Evolutionary conservation across 2,329 filamentous ascomycete genomes (phyloP).

Genomic region (Drechslerella dactyloides): DNA sequence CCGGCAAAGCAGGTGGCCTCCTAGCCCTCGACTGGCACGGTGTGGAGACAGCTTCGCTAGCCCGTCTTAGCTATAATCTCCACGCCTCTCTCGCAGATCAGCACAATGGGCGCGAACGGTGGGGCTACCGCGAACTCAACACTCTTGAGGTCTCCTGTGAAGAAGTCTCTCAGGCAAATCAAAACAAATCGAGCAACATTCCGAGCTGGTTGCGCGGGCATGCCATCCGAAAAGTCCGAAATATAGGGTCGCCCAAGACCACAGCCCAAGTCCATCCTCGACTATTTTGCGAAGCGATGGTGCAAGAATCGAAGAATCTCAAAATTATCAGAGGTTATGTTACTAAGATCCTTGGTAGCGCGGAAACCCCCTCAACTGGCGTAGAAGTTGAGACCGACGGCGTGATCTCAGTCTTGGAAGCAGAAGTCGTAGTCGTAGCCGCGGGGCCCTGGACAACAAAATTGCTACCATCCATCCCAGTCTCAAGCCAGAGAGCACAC

Average conservation of each 20-base stretch:
- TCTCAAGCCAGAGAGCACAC: conserved; percentile 64
- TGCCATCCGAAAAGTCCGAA: conserved; percentile 18
- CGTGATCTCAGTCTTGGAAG: conserved; percentile 62
- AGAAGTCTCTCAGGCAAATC: conserved; percentile 6
- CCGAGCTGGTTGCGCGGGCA: conserved; percentile 26
- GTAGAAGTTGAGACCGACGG: conserved; percentile 26
- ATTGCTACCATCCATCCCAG: conserved; percentile 65
- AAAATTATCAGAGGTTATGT: conserved; percentile 22
- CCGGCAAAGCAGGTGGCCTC: conserved; percentile 90
- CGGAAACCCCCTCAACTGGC: conserved; percentile 10
- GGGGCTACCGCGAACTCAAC: conserved; percentile 71
- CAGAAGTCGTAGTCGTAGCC: conserved; percentile 58
- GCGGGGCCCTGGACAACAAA: conserved; percentile 70
- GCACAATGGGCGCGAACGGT: conserved; percentile 76
- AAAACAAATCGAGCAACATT: neutral
- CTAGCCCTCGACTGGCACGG: conserved; percentile 64
- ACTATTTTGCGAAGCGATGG: conserved; percentile 58
- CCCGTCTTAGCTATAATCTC: conserved; percentile 85
- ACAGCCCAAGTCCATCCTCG: conserved; percentile 90
- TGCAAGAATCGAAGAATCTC: conserved; percentile 56
- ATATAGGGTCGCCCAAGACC: conserved; percentile 20
- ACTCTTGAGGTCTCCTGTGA: conserved; percentile 42
- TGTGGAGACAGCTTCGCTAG: conserved; percentile 61
- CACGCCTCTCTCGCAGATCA: conserved; percentile 84
- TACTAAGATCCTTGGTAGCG: conserved; percentile 20